Evolutionary conservation across 805 yeast species (phyloP), one percentile per base, ranked within the genome.

Genomic region (Cyberlindnera maritima): DNA sequence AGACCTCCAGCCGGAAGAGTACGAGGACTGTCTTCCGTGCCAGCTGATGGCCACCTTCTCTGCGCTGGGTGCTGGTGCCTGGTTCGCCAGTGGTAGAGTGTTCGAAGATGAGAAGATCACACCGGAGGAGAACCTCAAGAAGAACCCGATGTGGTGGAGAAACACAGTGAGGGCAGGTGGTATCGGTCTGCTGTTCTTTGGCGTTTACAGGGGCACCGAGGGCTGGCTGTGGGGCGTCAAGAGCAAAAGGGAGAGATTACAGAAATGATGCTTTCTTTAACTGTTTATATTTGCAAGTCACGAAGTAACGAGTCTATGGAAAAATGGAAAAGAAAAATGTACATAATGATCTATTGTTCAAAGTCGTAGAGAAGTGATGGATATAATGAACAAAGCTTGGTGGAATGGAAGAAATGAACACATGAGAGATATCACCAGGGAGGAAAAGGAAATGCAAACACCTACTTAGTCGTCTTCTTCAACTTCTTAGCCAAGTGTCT

Each of bases 111-210:
- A 70, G 36, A 68, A 70, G 20, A 35, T 68, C 11, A 49, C 64
- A 2, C 33, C 52, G 5, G 61, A 63, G 33, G 68, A 71, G 35
- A 69, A 61, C 48, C 53, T 65, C 35, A 60, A 56, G 35, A 62
- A 59, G 48, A 70, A 71, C 42, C 86, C 88, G 1, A 43, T 55
- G 14, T 80, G 86, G 87, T 87, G 90, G 85, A 78, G 77, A 58
- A 61, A 63, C 12, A 61, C 77, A 1, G 68, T 85, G 8, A 72
- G 80, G 36, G 68, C 72, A 0, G 57, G 73, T 9, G 95, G 94
- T 4, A 70, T 68, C 0, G 75, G 71, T 0, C 62, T 87, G 41
- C 56, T 85, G 2, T 70, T 70, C 0, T 74, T 79, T 44, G 95
- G 91, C 0, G 40, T 80, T 11, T 76, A 74, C 51, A 70, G 94